Conservation (phyloP, 1,139 yeast genomes). For the Hyphopichia burtonii region DNA sequence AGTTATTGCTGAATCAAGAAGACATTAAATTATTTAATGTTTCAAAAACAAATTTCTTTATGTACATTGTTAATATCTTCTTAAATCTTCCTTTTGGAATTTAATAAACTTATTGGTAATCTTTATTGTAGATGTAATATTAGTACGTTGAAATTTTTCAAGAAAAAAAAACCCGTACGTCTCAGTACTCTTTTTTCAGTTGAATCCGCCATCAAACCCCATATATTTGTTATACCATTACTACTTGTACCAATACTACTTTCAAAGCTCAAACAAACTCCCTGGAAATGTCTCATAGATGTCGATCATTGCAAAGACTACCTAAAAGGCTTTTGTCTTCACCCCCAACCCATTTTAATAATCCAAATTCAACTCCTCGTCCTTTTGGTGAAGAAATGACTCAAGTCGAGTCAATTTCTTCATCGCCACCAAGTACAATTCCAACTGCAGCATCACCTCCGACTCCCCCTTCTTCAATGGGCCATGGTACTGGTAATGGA, state of each 20-base stretch:
- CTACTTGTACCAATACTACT: no score
- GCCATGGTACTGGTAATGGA: neutral
- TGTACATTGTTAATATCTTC: conserved; percentile 1
- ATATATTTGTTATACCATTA: no score
- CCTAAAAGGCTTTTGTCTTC: neutral
- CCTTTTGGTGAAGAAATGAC: neutral
- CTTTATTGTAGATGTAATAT: no score
- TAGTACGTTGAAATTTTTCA: no score
- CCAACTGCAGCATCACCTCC: neutral
- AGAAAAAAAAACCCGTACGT: neutral
- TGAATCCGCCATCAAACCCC: no score
- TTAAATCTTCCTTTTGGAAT: neutral
- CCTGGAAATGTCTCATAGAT: neutral
- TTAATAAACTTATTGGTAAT: neutral
- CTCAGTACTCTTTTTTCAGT: no score
- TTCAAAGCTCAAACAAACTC: no score
- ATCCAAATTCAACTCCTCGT: conserved; percentile 2
- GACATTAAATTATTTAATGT: conserved; percentile 41
- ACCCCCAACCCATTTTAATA: conserved; percentile 4
- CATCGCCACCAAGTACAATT: neutral
- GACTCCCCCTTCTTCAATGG: neutral
- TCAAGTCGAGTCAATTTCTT: no score
- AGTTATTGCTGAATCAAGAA: conserved; percentile 97
- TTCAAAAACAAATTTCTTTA: neutral
- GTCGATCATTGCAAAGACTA: neutral